Evolutionary conservation across 805 yeast genomes (phyloP), one percentile per base, ranked within the genome.

Genomic region (Lipomyces chichibuensis): DNA sequence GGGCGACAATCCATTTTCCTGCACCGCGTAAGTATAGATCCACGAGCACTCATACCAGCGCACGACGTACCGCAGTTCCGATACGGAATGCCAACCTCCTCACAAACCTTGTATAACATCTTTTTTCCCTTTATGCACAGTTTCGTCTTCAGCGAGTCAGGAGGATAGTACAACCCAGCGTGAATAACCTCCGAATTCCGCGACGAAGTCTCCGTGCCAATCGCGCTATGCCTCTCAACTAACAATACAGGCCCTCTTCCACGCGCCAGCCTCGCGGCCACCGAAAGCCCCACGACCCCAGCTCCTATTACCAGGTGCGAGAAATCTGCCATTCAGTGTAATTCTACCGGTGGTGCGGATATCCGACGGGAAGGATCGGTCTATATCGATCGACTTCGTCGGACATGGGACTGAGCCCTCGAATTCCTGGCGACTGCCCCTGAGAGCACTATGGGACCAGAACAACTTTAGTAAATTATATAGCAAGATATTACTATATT

Each of bases 151-250:
- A 93, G 80, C 1, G 89, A 83, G 65, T 85, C 84, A 9, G 80
- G 78, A 0, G 97, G 96, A 74, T 90, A 89, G 75, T 93, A 93
- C 6, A 92, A 74, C 0, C 97, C 97, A 0, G 97, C 97, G 78
- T 92, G 98, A 29, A 92, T 88, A 32, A 93, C 98, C 74, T 93
- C 98, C 1, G 96, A 90, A 80, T 92, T 92, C 62, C 97, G 81
- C n/a, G 94, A 84, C 5, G 96, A 88, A 0, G 97, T 91, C 73
- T 92, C 97, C 71, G 84, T 83, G 1, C 97, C 97, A 59, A 86
- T 75, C 46, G 81, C 80, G 0, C 78, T 76, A 75, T 92, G 86
- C 73, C 89, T 86, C 72, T 92, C 98, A 1, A 92, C 76, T 9
- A 93, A 75, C 0, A 90, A 76, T 0, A 92, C 92, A 3, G 78